Conservation (phyloP, 1,284 basidiomycete species). For the Papiliotrema flavescens region DNA sequence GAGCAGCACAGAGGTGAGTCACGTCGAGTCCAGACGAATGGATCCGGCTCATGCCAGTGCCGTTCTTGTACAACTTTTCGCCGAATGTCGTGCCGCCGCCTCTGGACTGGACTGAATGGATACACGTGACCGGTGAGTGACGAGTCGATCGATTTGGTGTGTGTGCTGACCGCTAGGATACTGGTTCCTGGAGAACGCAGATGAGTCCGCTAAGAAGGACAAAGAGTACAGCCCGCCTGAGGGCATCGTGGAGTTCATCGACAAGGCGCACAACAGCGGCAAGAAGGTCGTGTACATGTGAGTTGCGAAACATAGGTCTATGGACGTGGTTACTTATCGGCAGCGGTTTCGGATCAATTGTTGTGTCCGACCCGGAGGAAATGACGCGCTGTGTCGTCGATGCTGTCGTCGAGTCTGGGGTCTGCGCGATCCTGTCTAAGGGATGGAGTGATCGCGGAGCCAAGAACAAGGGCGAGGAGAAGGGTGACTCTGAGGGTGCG, state of each 20-base stretch:
- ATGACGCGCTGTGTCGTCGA: constrained; percentile 90
- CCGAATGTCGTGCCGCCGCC: constrained; percentile 82
- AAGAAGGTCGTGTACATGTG: constrained; percentile 92
- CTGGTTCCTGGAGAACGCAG: constrained; percentile 90
- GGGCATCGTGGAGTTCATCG: constrained; percentile 77
- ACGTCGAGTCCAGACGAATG: neutral
- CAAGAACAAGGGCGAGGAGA: constrained; percentile 44
- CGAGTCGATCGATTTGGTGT: constrained; percentile 1
- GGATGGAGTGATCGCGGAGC: constrained; percentile 95
- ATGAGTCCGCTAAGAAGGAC: constrained; percentile 62
- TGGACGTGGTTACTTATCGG: neutral
- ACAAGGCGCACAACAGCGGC: constrained; percentile 63
- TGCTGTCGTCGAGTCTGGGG: constrained; percentile 76
- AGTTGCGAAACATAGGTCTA: constrained; percentile 1
- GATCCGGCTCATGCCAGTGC: constrained; percentile 54
- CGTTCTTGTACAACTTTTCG: constrained; percentile 97
- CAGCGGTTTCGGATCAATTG: constrained; percentile 91
- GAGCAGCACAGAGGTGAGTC: constrained; percentile 71
- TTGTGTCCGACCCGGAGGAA: constrained; percentile 86
- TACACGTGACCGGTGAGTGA: constrained; percentile 75
- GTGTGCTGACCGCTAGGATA: constrained; percentile 58
- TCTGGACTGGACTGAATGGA: constrained; percentile 98
- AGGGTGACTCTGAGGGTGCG: constrained; percentile 24
- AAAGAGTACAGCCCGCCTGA: constrained; percentile 83
- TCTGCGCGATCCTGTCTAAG: constrained; percentile 88